phyloP scores from a whole-genome alignment of 176 grass and related monocot genomes.

The Aegilops speltoides region DNA sequence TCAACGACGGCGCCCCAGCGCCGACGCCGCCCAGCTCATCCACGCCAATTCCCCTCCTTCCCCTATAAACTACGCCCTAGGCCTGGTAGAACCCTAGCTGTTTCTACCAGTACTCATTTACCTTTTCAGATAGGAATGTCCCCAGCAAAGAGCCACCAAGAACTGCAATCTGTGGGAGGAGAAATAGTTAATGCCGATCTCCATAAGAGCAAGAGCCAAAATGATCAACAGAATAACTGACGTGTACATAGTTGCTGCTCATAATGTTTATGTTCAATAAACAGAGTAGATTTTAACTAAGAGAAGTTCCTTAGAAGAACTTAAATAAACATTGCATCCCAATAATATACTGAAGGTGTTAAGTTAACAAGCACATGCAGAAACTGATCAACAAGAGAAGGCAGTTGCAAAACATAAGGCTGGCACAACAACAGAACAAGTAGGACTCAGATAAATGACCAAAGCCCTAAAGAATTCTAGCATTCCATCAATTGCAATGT shows the following conservation, averaged over 20 bases:
- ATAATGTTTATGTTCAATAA: neutral
- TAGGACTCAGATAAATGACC: neutral
- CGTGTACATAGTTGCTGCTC: neutral
- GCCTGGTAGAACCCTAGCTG: no score
- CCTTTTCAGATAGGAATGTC: constrained; percentile 94
- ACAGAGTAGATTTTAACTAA: constrained; percentile 11
- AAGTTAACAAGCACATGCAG: constrained; percentile 12
- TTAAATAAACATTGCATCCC: neutral
- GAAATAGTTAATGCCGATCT: constrained; percentile 9
- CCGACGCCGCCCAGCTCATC: no score
- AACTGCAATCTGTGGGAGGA: constrained; percentile 72
- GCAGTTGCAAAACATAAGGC: constrained; percentile 1
- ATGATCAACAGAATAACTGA: neutral
- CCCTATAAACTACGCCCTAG: no score
- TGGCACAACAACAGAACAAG: neutral
- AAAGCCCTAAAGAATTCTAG: neutral
- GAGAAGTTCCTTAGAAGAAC: neutral
- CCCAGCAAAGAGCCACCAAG: constrained; percentile 94
- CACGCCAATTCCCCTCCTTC: no score
- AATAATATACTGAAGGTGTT: neutral
- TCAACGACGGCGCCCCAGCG: no score
- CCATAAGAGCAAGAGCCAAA: neutral
- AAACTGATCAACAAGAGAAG: constrained; percentile 6
- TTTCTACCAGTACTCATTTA: no score
- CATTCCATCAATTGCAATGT: neutral